Evolutionary conservation across 345 rosid genomes (phyloP), one percentile per base, ranked within the genome.

Genomic region (Salix arbutifolia): DNA sequence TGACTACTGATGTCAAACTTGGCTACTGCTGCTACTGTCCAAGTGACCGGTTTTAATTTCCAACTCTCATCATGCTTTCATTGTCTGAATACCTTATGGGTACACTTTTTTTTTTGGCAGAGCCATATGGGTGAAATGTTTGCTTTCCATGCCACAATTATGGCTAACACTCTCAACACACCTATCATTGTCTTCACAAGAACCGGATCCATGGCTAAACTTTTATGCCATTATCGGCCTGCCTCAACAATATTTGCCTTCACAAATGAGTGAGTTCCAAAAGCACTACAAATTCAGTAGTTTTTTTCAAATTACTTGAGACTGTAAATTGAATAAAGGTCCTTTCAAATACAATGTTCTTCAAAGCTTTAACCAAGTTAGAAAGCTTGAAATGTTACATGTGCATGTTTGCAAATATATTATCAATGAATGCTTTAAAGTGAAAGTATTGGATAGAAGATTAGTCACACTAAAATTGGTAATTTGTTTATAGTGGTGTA

Each of bases 71-170:
- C 75, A 48, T 21, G 72, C 46, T 53, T 76, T 70, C 50, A 33
- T 71, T 60, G 65, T 62, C 76, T 77, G 76, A 79, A 74, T 33
- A 61, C 50, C 69, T 72, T 66, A 18, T 62, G 33, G 78, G 58
- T 74, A 19, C 18, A 12, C 18, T 46, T 46, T 46, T 56, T 78
- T 69, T 48, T 86, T 88, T 82, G 72, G 80, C 90, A 95, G 97
- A 80, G 88, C 74, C 91, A 87, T 83, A 95, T 95, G 99, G 97
- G 97, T n/a, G 92, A 90, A 85, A 95, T 93, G 99, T 93, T 95
- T 84, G 93, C 99, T 79, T 95, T 90, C 80, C 99, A 93, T 85
- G 86, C 99, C 72, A 89, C 97, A 56, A 91, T 90, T 31, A 95
- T 95, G 97, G 97, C 99, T 1, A 90, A 93, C 82, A 95, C 97